Percentiles rank a stretch among this genome's conserved stretches.
These are phyloP conservation scores for Metschnikowia gruessii DNA, from an alignment of 805 yeast genomes.

Conservation along the genomic window DNA sequence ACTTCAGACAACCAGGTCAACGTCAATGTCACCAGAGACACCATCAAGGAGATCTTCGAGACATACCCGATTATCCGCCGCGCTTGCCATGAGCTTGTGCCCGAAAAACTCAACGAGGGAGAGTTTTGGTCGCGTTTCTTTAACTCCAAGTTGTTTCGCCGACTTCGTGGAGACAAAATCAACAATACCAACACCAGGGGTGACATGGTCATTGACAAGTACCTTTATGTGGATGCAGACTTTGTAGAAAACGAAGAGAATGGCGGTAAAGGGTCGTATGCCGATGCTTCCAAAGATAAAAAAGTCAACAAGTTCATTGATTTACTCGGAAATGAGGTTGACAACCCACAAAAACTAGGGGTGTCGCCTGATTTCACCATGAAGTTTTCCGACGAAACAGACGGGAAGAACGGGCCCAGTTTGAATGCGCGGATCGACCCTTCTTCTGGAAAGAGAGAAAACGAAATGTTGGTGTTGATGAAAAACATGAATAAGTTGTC, in stretches of 20 bases:
- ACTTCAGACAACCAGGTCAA: constrained; percentile 90
- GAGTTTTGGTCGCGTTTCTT: constrained; percentile 97
- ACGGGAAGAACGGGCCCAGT: constrained; percentile 3
- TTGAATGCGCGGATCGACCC: constrained; percentile 2
- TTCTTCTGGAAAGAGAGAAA: constrained; percentile 29
- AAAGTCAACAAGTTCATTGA: constrained; percentile 72
- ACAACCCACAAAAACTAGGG: constrained; percentile 72
- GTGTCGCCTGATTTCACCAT: constrained; percentile 87
- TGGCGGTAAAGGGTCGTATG: constrained; percentile 31
- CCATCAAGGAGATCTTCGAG: constrained; percentile 81
- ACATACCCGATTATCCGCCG: constrained; percentile 89
- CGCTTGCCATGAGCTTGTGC: constrained; percentile 90
- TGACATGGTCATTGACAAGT: constrained; percentile 81
- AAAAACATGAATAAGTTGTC: constrained; percentile 87
- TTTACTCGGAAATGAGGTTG: constrained; percentile 75
- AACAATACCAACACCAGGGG: constrained; percentile 69
- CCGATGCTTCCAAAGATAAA: constrained; percentile 38
- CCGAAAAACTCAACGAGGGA: constrained; percentile 73
- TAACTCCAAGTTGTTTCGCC: constrained; percentile 81
- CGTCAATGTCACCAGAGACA: constrained; percentile 87
- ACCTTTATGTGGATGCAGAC: constrained; percentile 68
- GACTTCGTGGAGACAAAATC: constrained; percentile 84
- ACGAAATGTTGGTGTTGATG: constrained; percentile 71
- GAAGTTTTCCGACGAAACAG: constrained; percentile 52
- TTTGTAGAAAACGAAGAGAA: constrained; percentile 38